These are phyloP conservation scores for Sporothrix variecibatus DNA, from an alignment of 2,329 filamentous ascomycete species.

Conservation along the genomic window DNA sequence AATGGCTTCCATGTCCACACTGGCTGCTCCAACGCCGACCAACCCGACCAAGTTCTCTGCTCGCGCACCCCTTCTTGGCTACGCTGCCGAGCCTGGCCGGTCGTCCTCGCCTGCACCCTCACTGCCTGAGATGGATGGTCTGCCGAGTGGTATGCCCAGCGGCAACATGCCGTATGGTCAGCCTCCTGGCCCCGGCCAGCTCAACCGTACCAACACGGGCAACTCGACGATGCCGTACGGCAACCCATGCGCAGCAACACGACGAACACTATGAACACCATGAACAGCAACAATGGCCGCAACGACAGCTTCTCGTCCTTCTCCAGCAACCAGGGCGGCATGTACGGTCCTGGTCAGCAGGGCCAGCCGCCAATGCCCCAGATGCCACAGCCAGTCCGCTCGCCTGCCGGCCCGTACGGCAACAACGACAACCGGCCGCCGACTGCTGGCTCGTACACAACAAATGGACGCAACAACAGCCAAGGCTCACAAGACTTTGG, in stretches of 20 bases:
- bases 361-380: constrained; percentile 29
- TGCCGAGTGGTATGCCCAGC: constrained; percentile 28
- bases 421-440: background rate
- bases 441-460: background rate
- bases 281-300: background rate
- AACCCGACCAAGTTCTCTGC: constrained; percentile 34
- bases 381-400: constrained; percentile 35
- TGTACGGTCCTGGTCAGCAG: constrained; percentile 32
- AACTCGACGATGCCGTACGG: constrained; percentile 30
- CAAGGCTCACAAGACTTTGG: constrained; percentile 8
- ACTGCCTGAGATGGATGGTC: constrained; percentile 22
- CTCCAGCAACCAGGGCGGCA: constrained; percentile 33
- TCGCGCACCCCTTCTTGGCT: constrained; percentile 37
- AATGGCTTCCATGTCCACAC: constrained; percentile 34
- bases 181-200: constrained; percentile 32
- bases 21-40: constrained; percentile 23
- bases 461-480: constrained; percentile 4
- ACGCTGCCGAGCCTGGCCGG: constrained; percentile 39
- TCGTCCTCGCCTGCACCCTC: constrained; percentile 36
- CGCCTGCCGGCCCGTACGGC: constrained; percentile 31
- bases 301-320: constrained; percentile 24
- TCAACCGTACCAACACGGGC: constrained; percentile 35
- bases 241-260: background rate
- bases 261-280: too few relatives aligned
- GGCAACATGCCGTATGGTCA: constrained; percentile 33